Evolutionary conservation across 352 stramenopile species (phyloP), one percentile per base, ranked within the genome.

Genomic region (Globisporangium cylindrosporum): DNA sequence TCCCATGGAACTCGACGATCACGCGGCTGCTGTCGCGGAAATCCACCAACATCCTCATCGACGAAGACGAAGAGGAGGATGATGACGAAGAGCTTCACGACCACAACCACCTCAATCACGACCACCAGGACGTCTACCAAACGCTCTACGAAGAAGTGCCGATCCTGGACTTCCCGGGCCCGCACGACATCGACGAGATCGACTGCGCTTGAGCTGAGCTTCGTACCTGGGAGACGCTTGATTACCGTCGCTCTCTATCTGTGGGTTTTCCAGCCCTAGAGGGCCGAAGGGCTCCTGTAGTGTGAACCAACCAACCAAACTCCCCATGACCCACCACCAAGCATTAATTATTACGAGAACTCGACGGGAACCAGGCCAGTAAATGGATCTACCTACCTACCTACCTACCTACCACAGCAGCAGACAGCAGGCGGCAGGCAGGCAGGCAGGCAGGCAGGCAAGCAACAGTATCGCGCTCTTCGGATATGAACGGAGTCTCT

Each of bases 41-140:
- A 55, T 88, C 79, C 64, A 77, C 73, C 59, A 89, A 89, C 67
- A 69, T 88, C 5, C 60, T 89, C 14, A 79, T 89, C 8, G 81
- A 89, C 38, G 81, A 88, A 51, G 81, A 87, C 55, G 80, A 88
- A 32, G 71, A 78, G 22, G 71, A 73, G 5, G 73, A 87, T 27
- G 78, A 83, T 20, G 54, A 68, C 20, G 51, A 62, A 0, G 34
- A 49, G 24, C 32, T n/a, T 14, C 38, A 46, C 25, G 36, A 63
- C 29, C 36, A 54, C 59, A 6, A 20, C 22, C 59, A 56, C 24
- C 15, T n/a, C 27, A 12, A 59, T 22, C 22, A 64, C 4, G 51
- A 55, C 43, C 60, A 67, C 25, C 24, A 56, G n/a, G 48, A n/a
- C 22, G 34, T 62, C 48, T 72, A 80, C 27, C n/a, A 38, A 10